Evolutionary conservation across 495 filamentous ascomycete species (phyloP), one percentile per base, ranked within the genome.

Genomic region (Aspergillus ellipticus): DNA sequence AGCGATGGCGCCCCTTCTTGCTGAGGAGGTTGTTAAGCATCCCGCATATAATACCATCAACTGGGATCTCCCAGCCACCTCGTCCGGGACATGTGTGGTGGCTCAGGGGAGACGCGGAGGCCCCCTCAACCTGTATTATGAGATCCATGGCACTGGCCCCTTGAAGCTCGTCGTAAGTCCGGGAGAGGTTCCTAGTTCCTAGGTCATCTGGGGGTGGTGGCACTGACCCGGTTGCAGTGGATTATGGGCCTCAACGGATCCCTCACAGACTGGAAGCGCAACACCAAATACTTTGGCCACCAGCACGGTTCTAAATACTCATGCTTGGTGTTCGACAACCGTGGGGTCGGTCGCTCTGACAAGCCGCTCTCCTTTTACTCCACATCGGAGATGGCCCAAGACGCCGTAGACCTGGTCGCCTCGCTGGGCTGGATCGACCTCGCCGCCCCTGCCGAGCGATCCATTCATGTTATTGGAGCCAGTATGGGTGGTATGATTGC

Each of bases 401-500:
- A 75, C 62, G 67, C 83, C 74, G 31, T 87, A 52, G n/a, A 92
- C 78, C 66, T 89, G 82, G 53, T 92, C 85, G 60, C 77, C 80
- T 10, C 74, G 79, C 28, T 79, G 71, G 26, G 83, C 85, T 33
- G 74, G 60, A 17, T 82, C 67, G 49, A 92, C 65, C 63, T 92
- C 61, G 4, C 80, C 75, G 69, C 79, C 80, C 31, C 88, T 83
- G 68, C 72, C 7, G 49, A 65, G 49, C 78, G 84, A 31, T 68
- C 78, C 43, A 58, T 96, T 6, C 82, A 96, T 68, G 66, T 94
- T 22, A 74, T 90, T 46, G 90, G 90, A 42, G 81, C 89, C 28
- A 86, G 82, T 42, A 85, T 92, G 73, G 88, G 88, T 53, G 89
- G 91, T 59, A 95, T 96, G 90, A 94, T 96, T 65, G 85, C 87